phyloP scores from a whole-genome alignment of 2,329 filamentous ascomycete genomes.

The Decorospora gaudefroyi region DNA sequence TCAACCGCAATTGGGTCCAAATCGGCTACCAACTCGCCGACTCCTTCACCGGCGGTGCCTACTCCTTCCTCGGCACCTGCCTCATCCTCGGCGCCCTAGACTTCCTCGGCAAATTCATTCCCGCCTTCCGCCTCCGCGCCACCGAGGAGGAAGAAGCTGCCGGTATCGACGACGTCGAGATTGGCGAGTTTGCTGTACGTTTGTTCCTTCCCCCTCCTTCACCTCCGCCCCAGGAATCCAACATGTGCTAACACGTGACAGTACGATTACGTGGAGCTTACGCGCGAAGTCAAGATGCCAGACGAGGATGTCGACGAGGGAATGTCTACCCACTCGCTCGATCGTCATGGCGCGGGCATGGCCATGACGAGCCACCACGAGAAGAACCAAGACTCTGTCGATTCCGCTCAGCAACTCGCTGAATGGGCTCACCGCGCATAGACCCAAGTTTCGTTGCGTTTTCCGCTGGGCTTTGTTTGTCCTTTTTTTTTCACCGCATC shows the following conservation, averaged over 20 bases:
- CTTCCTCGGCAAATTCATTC: conserved; percentile 77
- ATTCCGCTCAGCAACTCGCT: conserved; percentile 42
- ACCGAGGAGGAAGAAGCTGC: conserved; percentile 78
- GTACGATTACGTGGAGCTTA: conserved; percentile 90
- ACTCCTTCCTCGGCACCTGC: conserved; percentile 78
- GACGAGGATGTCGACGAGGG: conserved; percentile 49
- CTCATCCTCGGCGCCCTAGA: conserved; percentile 65
- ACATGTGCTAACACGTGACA: conserved; percentile 31
- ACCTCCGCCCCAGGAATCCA: too few species aligned
- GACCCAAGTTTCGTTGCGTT: too few species aligned
- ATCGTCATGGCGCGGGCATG: conserved; percentile 37
- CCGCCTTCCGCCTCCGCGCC: conserved; percentile 74
- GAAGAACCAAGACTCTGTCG: conserved; percentile 46
- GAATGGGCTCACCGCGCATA: conserved; percentile 45
- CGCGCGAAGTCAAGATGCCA: conserved; percentile 58
- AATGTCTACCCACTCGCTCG: conserved; percentile 42
- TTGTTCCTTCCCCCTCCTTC: neutral
- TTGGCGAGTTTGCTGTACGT: conserved; percentile 84
- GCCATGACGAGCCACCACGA: conserved; percentile 37
- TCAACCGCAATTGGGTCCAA: conserved; percentile 83
- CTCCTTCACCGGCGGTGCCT: conserved; percentile 73
- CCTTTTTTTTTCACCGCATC: too few species aligned
- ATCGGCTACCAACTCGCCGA: conserved; percentile 83
- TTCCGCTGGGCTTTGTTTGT: too few species aligned
- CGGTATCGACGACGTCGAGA: conserved; percentile 86